Evolutionary conservation across 2,329 filamentous ascomycete species (phyloP), one percentile per base, ranked within the genome.

Genomic region (Basipetospora chlamydospora): DNA sequence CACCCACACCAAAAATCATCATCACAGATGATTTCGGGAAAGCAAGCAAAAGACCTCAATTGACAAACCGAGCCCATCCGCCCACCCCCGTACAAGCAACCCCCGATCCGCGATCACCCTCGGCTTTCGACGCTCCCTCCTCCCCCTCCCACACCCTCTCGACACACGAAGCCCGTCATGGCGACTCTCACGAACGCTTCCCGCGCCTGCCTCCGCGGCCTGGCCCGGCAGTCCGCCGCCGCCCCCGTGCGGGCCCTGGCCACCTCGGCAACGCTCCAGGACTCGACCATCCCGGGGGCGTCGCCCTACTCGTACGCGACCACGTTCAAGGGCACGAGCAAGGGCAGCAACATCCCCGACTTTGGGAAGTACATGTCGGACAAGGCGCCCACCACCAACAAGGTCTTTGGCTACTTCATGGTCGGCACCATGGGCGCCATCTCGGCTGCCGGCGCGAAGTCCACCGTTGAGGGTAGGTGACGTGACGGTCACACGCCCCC

Each of bases 381-480:
- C 57, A 65, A 66, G 46, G 63, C 64, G 49, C 68, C 79, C 59
- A 71, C 66, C 48, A 68, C 69, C 53, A 94, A 93, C 66, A 80
- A 87, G 68, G 67, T 93, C 49, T 90, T 94, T 61, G 77, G 79
- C 53, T 98, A 98, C 74, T 96, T 98, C 66, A 94, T 96, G 84
- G 90, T 94, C 47, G 90, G 90, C 52, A 79, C 84, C 39, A 80
- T 98, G 72, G 90, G 90, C 57, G 80, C 90, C 54, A 71, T 96
- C 58, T 77, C 81, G 46, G 88, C 88, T 41, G 81, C 90, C 48
- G 88, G 88, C 55, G 90, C 88, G 58, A 98, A 98, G 80, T 85
- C 83, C 52, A 96, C 90, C 46, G 85, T 98, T 49, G 85, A 95
- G 73, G 88, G 90, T 98, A 75, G 58, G 81, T 68, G 33, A 16